These are phyloP conservation scores for Colletotrichum sp. DNA, from an alignment of 2,329 filamentous ascomycete genomes.

Conservation along the genomic window DNA sequence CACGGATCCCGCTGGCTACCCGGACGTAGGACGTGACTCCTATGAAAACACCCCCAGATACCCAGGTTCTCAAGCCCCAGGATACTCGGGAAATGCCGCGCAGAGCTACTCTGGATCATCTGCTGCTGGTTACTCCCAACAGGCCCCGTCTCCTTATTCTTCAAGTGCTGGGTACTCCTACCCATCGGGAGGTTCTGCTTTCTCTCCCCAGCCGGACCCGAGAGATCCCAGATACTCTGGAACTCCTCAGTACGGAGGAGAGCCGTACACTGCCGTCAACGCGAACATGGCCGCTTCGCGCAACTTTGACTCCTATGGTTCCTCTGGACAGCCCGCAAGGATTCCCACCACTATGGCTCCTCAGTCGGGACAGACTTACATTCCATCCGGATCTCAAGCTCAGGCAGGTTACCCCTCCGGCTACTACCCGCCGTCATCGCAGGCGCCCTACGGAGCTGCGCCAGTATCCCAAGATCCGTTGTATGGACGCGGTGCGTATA, in stretches of 20 bases:
- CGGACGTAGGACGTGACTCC: constrained; percentile 40
- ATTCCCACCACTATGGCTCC: constrained; percentile 16
- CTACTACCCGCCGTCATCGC: constrained; percentile 30
- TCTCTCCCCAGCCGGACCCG: constrained; percentile 19
- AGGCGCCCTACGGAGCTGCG: constrained; percentile 4
- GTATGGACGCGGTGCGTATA: constrained; percentile 67
- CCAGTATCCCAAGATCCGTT: constrained; percentile 57
- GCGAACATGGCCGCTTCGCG: constrained; percentile 8
- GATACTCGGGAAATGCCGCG: constrained; percentile 51
- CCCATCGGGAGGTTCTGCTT: constrained; percentile 15
- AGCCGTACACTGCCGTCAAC: constrained; percentile 17
- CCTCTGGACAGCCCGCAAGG: constrained; percentile 15
- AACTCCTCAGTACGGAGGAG: constrained; percentile 17
- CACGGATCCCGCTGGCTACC: constrained; percentile 30
- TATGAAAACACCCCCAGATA: constrained; percentile 52
- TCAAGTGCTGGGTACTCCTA: constrained; percentile 24
- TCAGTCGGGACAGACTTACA: constrained; percentile 18
- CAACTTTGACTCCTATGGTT: constrained; percentile 19
- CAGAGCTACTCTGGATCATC: constrained; percentile 23
- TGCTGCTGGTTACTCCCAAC: constrained; percentile 13
- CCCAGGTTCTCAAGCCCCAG: constrained; percentile 54
- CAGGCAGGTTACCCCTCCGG: constrained; percentile 13
- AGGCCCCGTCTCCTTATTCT: constrained; percentile 9
- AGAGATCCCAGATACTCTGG: constrained; percentile 21
- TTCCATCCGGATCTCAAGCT: constrained; percentile 16